These are phyloP conservation scores for Lithocarpus polystachyus DNA, from an alignment of 306 rosid species.

Conservation along the genomic window DNA sequence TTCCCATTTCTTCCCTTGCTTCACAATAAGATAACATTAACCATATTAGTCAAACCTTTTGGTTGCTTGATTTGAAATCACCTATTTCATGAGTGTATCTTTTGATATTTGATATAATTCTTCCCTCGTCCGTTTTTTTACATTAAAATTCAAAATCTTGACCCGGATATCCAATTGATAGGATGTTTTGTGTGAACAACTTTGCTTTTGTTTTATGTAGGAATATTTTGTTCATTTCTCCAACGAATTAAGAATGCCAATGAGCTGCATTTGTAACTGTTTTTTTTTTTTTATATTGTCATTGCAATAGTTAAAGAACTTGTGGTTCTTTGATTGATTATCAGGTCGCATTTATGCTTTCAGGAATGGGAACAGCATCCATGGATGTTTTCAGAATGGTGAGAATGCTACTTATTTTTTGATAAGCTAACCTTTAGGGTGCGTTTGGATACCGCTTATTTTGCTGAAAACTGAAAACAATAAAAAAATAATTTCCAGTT, in stretches of 20 bases:
- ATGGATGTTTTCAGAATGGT: constrained; percentile 87
- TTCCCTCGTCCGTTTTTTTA: neutral
- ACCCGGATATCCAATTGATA: neutral
- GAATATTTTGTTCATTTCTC: neutral
- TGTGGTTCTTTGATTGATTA: constrained; percentile 22
- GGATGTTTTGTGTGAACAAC: neutral
- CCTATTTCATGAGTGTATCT: neutral
- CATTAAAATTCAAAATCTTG: neutral
- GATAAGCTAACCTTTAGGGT: too few species aligned
- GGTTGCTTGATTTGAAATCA: neutral
- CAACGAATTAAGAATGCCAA: neutral
- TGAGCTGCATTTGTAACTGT: neutral
- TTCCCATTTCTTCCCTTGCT: neutral
- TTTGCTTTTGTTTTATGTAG: neutral
- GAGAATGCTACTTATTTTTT: constrained; percentile 3
- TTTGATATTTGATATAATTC: neutral
- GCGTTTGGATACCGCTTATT: too few species aligned
- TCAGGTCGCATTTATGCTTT: constrained; percentile 91
- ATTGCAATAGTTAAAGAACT: constrained; percentile 5
- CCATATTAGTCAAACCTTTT: too few species aligned
- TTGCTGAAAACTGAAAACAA: too few species aligned
- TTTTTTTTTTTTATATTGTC: neutral
- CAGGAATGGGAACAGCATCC: constrained; percentile 81
- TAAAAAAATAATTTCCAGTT: too few species aligned
- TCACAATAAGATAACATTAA: too few species aligned